Evolutionary conservation across 345 rosid species (phyloP), one percentile per base, ranked within the genome.

Genomic region (Eucalyptus regnans): DNA sequence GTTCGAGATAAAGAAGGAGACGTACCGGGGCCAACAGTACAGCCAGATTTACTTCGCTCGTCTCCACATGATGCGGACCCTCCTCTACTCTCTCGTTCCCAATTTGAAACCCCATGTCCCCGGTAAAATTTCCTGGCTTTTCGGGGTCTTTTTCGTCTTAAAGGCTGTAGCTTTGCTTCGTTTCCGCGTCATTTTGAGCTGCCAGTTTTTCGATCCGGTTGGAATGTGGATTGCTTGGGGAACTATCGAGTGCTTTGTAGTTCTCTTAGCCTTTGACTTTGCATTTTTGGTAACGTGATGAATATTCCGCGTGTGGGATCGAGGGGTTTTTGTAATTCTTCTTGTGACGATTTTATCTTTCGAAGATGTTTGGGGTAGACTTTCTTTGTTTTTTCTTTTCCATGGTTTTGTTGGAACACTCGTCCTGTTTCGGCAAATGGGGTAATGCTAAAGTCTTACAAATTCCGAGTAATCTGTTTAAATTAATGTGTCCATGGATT

Each of bases 41-140:
- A 97, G 99, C 87, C 99, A 96, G 88, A 95, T 97, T 68, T 96
- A 96, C 93, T 96, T 96, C 88, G 95, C 94, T 88, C 99, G 99
- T 89, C 96, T 97, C 81, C 96, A 96, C 90, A 87, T 92, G 93
- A 93, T 96, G 96, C 93, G 97, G 89, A 93, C 97, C 86, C 92
- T 96, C 71, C 95, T 97, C 86, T 92, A 94, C 90, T 97, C 99
- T 50, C 96, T 97, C 83, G 94, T 94, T 83, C 95, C 98, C 89
- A 89, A 90, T 56, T 93, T 97, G 99, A 97, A 97, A 91, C 93
- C 97, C 54, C 92, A 94, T 88, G 92, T 96, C 50, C 97, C 96
- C 15, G 95, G 99, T 96, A 90, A 86, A 86, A 62, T 8, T 88
- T 86, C 41, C 23, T 29, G 87, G n/a, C 7, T 31, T 18, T 51